Evolutionary conservation across 2,329 filamentous ascomycete genomes (phyloP).

Genomic region (Fonsecaea multimorphosa): DNA sequence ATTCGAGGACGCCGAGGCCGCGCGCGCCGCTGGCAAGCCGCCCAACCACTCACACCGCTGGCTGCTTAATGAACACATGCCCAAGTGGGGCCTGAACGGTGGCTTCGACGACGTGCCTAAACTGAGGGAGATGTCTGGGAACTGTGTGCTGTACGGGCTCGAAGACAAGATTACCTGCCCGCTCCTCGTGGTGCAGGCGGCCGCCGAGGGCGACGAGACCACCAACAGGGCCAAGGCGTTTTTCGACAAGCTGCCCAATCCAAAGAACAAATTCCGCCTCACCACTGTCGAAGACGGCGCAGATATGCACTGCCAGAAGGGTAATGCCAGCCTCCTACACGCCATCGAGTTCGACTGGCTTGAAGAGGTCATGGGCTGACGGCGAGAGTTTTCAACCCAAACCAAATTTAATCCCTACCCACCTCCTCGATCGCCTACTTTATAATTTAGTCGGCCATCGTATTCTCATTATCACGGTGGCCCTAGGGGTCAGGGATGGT

Average conservation of each 20-base stretch:
- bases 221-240: slow-evolving; percentile 4
- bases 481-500: too few relatives aligned
- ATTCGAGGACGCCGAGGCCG: not conserved
- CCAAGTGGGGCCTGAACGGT: slow-evolving; percentile 23
- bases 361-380: slow-evolving; percentile 20
- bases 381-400: too few relatives aligned
- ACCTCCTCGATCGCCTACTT: too few relatives aligned
- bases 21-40: slow-evolving; percentile 3
- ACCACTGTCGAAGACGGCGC: slow-evolving; percentile 21
- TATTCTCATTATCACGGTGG: too few relatives aligned
- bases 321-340: slow-evolving; percentile 21
- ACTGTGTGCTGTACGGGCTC: slow-evolving; percentile 10
- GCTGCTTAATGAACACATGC: slow-evolving; percentile 24
- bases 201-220: slow-evolving; percentile 21
- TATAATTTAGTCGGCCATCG: too few relatives aligned
- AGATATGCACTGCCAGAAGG: slow-evolving; percentile 27
- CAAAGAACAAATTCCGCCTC: slow-evolving; percentile 18
- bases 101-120: slow-evolving; percentile 13
- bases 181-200: slow-evolving; percentile 15
- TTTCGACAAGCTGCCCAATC: slow-evolving; percentile 24
- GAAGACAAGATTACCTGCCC: slow-evolving; percentile 25
- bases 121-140: not conserved
- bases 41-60: too few relatives aligned
- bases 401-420: too few relatives aligned
- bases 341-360: slow-evolving; percentile 28